Evolutionary conservation across 441 rosid genomes (phyloP), one percentile per base, ranked within the genome.

Genomic region (Gossypium schwendimanii): DNA sequence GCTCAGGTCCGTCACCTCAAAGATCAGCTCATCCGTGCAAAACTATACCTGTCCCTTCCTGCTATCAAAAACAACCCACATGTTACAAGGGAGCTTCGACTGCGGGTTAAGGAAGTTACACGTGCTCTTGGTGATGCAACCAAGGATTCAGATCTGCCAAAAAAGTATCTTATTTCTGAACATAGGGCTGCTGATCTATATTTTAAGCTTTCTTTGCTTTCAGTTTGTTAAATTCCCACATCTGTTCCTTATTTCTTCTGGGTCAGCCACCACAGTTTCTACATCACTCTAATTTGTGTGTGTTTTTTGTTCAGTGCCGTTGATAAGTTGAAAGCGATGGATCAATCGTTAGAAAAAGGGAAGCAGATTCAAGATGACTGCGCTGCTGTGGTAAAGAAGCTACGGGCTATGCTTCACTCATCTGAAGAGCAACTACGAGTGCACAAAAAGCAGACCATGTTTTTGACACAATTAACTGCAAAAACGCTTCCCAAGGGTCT

Each of bases 401-500:
- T 92, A 52, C 90, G 97, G 55, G 99, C 99, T 55, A 91, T 92
- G 94, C 96, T 92, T 73, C 98, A 92, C 74, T 88, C 93, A 17
- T 82, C 91, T 15, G 99, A 94, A 76, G 99, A 94, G 84, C 99
- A 94, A 81, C 88, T 94, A 12, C 90, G 91, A 31, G 96, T 86
- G 78, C 98, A 94, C 79, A 91, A 87, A 87, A 91, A 87, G 83
- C 97, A 94, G 86, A 78, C 92, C 66, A 77, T 88, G 86, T 92
- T 89, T 84, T 87, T 94, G 87, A 91, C 94, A 9, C 98, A 92
- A 54, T 79, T 94, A 84, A 89, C 99, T 44, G 97, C 99, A 57
- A 92, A 92, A 84, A 91, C 98, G 6, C 81, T 92, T 71, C 94
- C 99, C 18, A 94, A 92, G 84, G 98, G 99, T 69, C 91, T 92